Base-by-base conservation (phyloP, 352 stramenopile genomes). In the Pythium aristosporum region DNA sequence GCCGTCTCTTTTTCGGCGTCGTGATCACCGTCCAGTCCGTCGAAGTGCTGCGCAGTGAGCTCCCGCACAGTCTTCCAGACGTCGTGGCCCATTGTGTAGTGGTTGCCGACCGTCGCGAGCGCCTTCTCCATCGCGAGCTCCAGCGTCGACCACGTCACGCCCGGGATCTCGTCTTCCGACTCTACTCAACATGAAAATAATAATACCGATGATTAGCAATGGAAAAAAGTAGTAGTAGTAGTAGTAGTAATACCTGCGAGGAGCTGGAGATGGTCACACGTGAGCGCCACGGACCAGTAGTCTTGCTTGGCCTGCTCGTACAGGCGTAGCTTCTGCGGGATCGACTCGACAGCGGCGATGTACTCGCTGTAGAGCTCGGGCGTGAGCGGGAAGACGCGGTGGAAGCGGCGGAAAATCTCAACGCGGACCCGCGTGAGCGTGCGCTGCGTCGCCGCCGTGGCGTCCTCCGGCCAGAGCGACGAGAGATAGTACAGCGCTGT, bases 61-160 rank as follows among this genome's bases (percentile, higher is more conserved):
- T 92, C 83, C 7, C 83, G 73, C 60, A 74, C 83, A 10, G 77
- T 66, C 43, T 70, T 60, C 83, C 83, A 92, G 21, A 90, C 63
- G 18, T 89, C 79, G 42, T 90, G 76, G 2, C 81, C 83, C 30
- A 71, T 66, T 0, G 79, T 74, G 65, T 85, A 90, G 47, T 92
- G 80, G 32, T 57, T 32, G 2, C 77, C 83, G 13, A 82, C 48
- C 0, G 76, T 80, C 12, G 28, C 46, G 36, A 85, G 75, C 16
- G 71, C 56, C 3, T 50, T 32, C 6, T 68, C 41, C 71, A 89
- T 82, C 0, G 59, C 57, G 9, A 15, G 15, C 53, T 78, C 25
- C 12, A 90, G 21, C 4, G 65, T 61, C 18, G 56, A 32, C 16
- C 44, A 41, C 21, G 43, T 46, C 39, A 58, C 43, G 5, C 49